Evolutionary conservation across 139 green algal species (phyloP).

Genomic region (Micromonas pusilla): DNA sequence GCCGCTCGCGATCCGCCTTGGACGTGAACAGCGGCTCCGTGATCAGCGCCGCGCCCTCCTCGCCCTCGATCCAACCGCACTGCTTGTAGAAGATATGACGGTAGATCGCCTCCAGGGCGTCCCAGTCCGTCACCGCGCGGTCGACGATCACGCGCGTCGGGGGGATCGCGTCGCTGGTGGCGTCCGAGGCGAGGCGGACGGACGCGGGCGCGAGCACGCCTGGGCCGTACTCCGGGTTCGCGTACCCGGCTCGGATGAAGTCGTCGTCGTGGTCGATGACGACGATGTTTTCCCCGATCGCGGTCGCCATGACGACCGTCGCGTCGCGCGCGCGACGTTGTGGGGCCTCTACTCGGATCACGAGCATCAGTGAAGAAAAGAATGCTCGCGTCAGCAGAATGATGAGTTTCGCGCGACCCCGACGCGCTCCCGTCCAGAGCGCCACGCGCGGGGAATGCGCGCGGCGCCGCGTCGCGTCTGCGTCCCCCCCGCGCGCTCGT

Average conservation of each 20-base stretch:
- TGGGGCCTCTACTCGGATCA: no score
- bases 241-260: not conserved
- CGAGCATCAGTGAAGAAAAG: no score
- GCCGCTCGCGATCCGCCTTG: slow-evolving; percentile 36
- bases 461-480: no score
- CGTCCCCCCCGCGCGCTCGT: no score
- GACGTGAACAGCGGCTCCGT: not conserved
- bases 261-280: slow-evolving; percentile 15
- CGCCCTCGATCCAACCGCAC: not conserved
- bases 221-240: not conserved
- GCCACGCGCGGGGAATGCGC: no score
- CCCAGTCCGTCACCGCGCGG: not conserved
- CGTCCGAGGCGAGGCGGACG: not conserved
- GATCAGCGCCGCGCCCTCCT: not conserved
- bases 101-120: not conserved
- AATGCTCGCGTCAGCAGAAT: no score
- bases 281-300: not conserved
- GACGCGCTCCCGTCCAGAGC: no score
- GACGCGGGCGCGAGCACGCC: not conserved
- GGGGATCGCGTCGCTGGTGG: not conserved
- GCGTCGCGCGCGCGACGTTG: not conserved
- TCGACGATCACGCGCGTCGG: not conserved
- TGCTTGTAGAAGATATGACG: not conserved
- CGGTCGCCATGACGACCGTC: not conserved
- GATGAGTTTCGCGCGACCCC: no score